Evolutionary conservation across 257 asterid species (phyloP).

Genomic region (Forsythia suspensa): DNA sequence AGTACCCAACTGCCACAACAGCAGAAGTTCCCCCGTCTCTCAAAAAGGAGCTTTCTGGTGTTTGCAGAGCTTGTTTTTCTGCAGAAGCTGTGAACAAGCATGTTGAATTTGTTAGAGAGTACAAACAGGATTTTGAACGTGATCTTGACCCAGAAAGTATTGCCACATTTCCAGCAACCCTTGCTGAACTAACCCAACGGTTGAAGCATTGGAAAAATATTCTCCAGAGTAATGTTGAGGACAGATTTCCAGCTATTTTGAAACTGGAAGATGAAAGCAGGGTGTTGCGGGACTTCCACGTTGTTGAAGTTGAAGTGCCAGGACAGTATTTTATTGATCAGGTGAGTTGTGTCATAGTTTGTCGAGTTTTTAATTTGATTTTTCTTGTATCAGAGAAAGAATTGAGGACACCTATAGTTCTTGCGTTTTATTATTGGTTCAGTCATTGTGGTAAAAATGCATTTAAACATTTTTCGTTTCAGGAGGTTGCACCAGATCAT

Average conservation of each 20-base stretch:
- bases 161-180: conserved; percentile 90
- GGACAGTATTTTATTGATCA: conserved; percentile 97
- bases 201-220: conserved; percentile 97
- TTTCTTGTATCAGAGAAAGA: neutral
- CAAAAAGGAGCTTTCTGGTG: conserved; percentile 99
- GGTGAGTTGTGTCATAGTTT: conserved; percentile 37
- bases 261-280: conserved; percentile 99
- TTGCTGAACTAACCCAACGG: conserved; percentile 88
- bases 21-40: conserved; percentile 99
- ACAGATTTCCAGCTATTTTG: conserved; percentile 93
- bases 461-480: conserved; percentile 12
- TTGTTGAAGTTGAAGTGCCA: conserved; percentile 98
- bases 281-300: conserved; percentile 93
- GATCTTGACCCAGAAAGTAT: conserved; percentile 99
- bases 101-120: conserved; percentile 94
- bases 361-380: neutral
- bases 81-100: conserved; percentile 99
- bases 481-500: conserved; percentile 99
- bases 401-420: neutral
- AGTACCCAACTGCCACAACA: conserved; percentile 97
- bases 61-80: conserved; percentile 98
- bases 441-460: neutral
- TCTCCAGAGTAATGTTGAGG: conserved; percentile 95
- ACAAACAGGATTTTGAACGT: conserved; percentile 96
- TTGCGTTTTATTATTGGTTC: neutral